These are phyloP conservation scores for Leptodermis oblonga DNA, from an alignment of 257 asterid species.

Conservation along the genomic window DNA sequence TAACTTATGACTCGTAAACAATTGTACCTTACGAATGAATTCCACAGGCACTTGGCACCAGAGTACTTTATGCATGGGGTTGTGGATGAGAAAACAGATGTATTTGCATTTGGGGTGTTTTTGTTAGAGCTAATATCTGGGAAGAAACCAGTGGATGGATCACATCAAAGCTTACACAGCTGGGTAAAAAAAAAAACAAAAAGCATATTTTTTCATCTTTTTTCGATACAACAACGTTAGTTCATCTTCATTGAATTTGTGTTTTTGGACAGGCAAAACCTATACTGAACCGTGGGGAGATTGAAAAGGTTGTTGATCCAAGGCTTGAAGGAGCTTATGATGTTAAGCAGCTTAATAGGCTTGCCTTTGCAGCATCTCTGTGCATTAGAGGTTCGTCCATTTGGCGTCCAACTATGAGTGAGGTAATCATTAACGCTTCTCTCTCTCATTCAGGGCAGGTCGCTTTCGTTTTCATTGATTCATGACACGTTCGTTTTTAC, in stretches of 20 bases:
- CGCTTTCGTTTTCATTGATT: too few species aligned
- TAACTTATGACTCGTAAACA: not conserved
- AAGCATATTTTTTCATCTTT: not conserved
- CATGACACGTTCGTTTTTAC: too few species aligned
- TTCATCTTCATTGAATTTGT: not conserved
- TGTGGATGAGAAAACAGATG: slow-evolving; percentile 96
- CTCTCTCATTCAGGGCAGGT: not conserved
- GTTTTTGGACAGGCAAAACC: slow-evolving; percentile 66
- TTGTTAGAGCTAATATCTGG: slow-evolving; percentile 84
- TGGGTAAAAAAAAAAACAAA: slow-evolving; percentile 51
- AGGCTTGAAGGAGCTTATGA: slow-evolving; percentile 57
- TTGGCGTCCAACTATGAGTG: slow-evolving; percentile 94
- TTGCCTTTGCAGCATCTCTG: slow-evolving; percentile 82
- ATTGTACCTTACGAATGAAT: not conserved
- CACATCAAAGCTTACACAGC: slow-evolving; percentile 85
- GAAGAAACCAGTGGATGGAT: slow-evolving; percentile 78
- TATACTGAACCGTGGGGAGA: slow-evolving; percentile 55
- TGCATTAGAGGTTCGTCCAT: slow-evolving; percentile 82
- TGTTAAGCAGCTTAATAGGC: slow-evolving; percentile 43
- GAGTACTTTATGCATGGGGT: slow-evolving; percentile 98
- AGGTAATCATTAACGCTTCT: slow-evolving; percentile 55
- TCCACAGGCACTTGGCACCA: slow-evolving; percentile 79
- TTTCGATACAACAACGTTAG: not conserved
- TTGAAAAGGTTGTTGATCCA: slow-evolving; percentile 68
- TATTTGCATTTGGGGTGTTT: slow-evolving; percentile 90